Evolutionary conservation across 768 basidiomycete species (phyloP), one percentile per base, ranked within the genome.

Genomic region (Sistotremastrum suecicum): DNA sequence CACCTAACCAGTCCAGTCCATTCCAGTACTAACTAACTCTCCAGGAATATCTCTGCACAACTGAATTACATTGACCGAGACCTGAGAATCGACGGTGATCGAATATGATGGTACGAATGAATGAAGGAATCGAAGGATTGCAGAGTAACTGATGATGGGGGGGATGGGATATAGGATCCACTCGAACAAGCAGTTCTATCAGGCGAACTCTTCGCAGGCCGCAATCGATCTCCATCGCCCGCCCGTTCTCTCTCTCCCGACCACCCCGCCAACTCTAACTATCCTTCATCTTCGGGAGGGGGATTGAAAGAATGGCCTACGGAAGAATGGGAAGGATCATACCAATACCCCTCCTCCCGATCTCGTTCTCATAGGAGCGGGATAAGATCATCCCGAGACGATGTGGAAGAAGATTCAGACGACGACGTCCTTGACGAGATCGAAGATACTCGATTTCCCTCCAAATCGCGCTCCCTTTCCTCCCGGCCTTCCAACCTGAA

Each of bases 101-200:
- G 11, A 42, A 10, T 11, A 10, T 42, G 11, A 11, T 10, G 29
- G 41, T 11, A 42, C 10, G 41, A 42, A 42, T 11, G 41, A 42
- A 42, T 11, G 41, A 42, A 42, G 41, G 41, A 10, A 42, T 10
- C 10, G 11, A 42, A 42, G 41, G 41, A 10, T 10, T 10, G 41
- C 10, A 42, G 29, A 30, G 41, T 10, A 42, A 30, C 10, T 10
- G 11, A 42, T 10, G 11, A 30, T 10, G 30, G 29, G 10, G n/a
- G 30, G 30, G n/a, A 30, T 42, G n/a, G 30, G 29, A 29, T 2
- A 30, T 10, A 11, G 10, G 30, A 42, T 39, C 11, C 34, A 9
- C 71, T 86, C 43, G 83, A 86, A 56, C 73, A 77, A 43, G 68
- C 83, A 32, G 76, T 84, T 39, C 76, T 85, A 37, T 87, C 86